Conservation (phyloP, 352 stramenopile genomes). For the Pythium chondricola region DNA sequence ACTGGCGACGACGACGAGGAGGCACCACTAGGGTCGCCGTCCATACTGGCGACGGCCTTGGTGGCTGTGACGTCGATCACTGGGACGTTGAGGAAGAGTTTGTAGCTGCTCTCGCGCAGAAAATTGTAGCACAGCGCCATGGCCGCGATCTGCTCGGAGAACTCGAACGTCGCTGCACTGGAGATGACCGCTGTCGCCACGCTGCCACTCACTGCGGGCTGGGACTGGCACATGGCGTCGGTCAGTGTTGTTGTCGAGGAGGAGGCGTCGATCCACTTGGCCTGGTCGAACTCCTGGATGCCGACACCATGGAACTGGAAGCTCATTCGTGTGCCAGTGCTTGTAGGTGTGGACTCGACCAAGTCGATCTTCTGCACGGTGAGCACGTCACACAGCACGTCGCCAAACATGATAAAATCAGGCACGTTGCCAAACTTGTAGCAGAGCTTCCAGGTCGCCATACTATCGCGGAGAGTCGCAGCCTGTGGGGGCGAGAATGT, state of each 20-base stretch:
- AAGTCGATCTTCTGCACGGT: constrained; percentile 43
- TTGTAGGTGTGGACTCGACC: constrained; percentile 23
- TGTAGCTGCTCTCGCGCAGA: constrained; percentile 31
- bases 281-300: constrained; percentile 51
- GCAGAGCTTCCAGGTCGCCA: constrained; percentile 64
- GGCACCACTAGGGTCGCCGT: constrained; percentile 19
- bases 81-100: constrained; percentile 37
- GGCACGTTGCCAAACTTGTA: constrained; percentile 56
- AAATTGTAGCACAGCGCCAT: constrained; percentile 68
- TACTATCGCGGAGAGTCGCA: constrained; percentile 4
- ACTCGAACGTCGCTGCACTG: constrained; percentile 32
- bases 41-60: constrained; percentile 2
- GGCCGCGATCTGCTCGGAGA: constrained; percentile 24
- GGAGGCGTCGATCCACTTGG: constrained; percentile 41
- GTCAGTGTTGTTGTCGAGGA: constrained; percentile 7
- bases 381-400: constrained; percentile 49
- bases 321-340: constrained; percentile 33
- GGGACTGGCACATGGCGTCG: constrained; percentile 36
- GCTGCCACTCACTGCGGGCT: constrained; percentile 37
- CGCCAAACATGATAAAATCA: constrained; percentile 49
- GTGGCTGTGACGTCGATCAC: constrained; percentile 28
- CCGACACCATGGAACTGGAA: constrained; percentile 57
- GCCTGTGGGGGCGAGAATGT: constrained; percentile 30
- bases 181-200: constrained; percentile 27
- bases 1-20: constrained; percentile 17